Evolutionary conservation across 306 rosid genomes (phyloP).

Genomic region (Ammopiptanthus mongolicus): DNA sequence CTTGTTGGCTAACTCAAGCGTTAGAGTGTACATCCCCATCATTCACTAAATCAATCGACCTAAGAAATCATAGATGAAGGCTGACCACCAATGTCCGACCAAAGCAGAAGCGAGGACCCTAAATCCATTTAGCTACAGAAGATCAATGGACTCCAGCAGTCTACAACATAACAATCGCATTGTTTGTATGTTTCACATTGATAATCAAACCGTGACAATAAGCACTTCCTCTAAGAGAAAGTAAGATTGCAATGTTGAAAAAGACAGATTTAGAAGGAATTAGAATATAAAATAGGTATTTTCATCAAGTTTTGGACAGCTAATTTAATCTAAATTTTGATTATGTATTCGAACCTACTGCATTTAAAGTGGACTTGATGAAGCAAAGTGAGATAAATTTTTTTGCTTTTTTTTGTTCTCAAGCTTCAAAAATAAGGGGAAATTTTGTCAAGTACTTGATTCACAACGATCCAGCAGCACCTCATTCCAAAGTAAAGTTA

Average conservation of each 20-base stretch:
- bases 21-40: too few relatives aligned
- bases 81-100: too few relatives aligned
- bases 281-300: not conserved
- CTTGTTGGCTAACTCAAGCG: too few relatives aligned
- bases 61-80: too few relatives aligned
- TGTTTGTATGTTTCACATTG: too few relatives aligned
- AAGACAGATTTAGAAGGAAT: not conserved
- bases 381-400: constrained; percentile 14
- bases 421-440: not conserved
- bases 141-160: too few relatives aligned
- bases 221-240: not conserved
- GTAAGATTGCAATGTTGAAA: not conserved
- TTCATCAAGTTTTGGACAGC: not conserved
- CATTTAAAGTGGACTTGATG: not conserved
- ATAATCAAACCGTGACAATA: not conserved
- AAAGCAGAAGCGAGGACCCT: too few relatives aligned
- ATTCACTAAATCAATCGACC: too few relatives aligned
- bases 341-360: not conserved
- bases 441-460: not conserved
- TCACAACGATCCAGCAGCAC: constrained; percentile 3
- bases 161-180: too few relatives aligned
- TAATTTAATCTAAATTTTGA: not conserved
- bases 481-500: constrained; percentile 11
- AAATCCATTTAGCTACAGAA: too few relatives aligned
- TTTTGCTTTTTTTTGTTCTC: not conserved